Evolutionary conservation across 805 yeast genomes (phyloP).

Genomic region (Wickerhamiella kazuoi): DNA sequence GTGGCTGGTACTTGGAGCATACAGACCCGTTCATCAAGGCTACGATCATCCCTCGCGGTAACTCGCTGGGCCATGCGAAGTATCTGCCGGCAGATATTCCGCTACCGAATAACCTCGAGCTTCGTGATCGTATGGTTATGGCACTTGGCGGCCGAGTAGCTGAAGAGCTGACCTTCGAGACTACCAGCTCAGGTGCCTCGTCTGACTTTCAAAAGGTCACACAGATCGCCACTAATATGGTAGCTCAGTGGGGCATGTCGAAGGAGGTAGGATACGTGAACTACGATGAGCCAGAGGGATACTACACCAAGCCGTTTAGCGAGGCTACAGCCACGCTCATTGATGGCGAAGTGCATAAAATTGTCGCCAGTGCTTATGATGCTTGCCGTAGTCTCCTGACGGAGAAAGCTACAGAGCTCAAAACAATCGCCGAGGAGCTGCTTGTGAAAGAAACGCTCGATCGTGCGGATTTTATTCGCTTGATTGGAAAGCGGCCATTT

Average conservation of each 20-base stretch:
- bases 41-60: slow-evolving; percentile 92
- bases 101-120: slow-evolving; percentile 56
- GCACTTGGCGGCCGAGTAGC: slow-evolving; percentile 93
- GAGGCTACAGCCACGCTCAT: slow-evolving; percentile 69
- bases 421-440: slow-evolving; percentile 71
- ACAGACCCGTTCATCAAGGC: slow-evolving; percentile 93
- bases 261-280: slow-evolving; percentile 65
- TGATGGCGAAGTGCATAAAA: slow-evolving; percentile 65
- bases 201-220: slow-evolving; percentile 96
- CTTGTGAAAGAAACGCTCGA: slow-evolving; percentile 77
- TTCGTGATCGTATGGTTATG: slow-evolving; percentile 86
- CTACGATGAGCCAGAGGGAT: slow-evolving; percentile 52
- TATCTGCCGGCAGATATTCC: slow-evolving; percentile 88
- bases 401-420: slow-evolving; percentile 60
- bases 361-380: slow-evolving; percentile 58
- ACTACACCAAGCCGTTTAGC: slow-evolving; percentile 70
- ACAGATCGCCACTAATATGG: slow-evolving; percentile 85
- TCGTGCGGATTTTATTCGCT: slow-evolving; percentile 79
- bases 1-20: slow-evolving; percentile 85
- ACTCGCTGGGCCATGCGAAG: slow-evolving; percentile 94
- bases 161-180: slow-evolving; percentile 78
- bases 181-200: slow-evolving; percentile 92
- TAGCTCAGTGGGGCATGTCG: slow-evolving; percentile 83
- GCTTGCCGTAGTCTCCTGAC: slow-evolving; percentile 51
- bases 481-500: slow-evolving; percentile 84